Percentiles rank a stretch among this genome's conserved stretches.
Conservation (phyloP, 441 rosid species). For the Gossypium aridum region DNA sequence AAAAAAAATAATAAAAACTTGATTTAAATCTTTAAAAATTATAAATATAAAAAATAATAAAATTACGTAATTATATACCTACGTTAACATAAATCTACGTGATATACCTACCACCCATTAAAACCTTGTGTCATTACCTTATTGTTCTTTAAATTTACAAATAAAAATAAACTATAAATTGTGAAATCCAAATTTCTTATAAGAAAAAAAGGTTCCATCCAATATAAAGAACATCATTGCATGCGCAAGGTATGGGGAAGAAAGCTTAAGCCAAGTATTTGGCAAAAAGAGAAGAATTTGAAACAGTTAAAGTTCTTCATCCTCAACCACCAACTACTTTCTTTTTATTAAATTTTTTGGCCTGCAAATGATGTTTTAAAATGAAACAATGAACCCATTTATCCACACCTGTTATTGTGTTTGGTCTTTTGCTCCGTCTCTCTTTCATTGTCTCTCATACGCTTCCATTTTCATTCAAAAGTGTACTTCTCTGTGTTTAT, state of each 20-base stretch:
- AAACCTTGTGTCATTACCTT: too few species aligned
- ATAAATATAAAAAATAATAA: too few species aligned
- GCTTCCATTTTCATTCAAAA: conserved; percentile 5
- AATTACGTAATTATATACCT: too few species aligned
- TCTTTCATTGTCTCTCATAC: conserved; percentile 24
- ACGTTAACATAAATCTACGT: too few species aligned
- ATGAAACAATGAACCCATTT: conserved; percentile 26
- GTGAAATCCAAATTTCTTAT: too few species aligned
- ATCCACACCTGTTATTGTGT: neutral
- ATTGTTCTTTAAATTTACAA: too few species aligned
- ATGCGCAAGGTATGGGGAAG: neutral
- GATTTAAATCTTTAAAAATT: too few species aligned
- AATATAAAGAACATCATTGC: too few species aligned
- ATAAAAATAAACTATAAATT: too few species aligned
- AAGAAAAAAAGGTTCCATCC: too few species aligned
- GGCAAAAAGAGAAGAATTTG: conserved; percentile 9
- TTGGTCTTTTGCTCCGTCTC: conserved; percentile 15
- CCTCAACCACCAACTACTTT: conserved; percentile 75
- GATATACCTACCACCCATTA: too few species aligned
- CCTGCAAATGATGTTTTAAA: conserved; percentile 32
- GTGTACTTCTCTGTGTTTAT: neutral
- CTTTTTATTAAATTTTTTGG: conserved; percentile 16
- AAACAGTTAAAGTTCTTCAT: conserved; percentile 23
- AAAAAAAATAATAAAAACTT: too few species aligned
- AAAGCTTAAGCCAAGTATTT: neutral